phyloP scores from a whole-genome alignment of 2,329 filamentous ascomycete genomes.

The Ophiostoma triangulosporum region DNA sequence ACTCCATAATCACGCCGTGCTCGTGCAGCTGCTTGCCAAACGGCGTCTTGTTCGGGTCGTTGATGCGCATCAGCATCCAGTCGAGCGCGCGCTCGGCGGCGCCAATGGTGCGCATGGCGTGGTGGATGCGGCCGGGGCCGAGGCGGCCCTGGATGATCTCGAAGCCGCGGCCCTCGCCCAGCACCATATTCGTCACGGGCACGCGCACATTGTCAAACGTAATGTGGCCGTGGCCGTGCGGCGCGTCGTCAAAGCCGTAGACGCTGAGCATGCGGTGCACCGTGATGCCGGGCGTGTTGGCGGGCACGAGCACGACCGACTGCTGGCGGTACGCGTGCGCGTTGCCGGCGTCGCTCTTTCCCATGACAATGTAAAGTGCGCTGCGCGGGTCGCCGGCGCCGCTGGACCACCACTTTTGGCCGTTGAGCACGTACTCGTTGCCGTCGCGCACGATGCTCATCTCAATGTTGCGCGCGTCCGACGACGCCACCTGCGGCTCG shows the following conservation, averaged over 20 bases:
- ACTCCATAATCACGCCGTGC: conserved; percentile 90
- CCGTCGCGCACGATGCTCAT: conserved; percentile 72
- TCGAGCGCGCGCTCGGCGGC: conserved; percentile 83
- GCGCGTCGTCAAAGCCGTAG: conserved; percentile 96
- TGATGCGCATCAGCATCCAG: conserved; percentile 88
- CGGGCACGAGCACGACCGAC: conserved; percentile 81
- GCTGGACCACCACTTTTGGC: conserved; percentile 98
- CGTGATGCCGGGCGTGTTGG: conserved; percentile 70
- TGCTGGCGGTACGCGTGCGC: conserved; percentile 75
- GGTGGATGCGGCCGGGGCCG: conserved; percentile 91
- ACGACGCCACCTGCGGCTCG: conserved; percentile 75
- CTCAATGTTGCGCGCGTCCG: conserved; percentile 86
- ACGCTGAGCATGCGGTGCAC: conserved; percentile 88
- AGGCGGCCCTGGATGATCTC: conserved; percentile 97
- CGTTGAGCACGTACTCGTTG: conserved; percentile 81
- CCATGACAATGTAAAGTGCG: conserved; percentile 92
- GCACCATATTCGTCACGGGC: conserved; percentile 68
- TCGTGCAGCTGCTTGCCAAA: conserved; percentile 79
- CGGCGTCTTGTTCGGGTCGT: conserved; percentile 79
- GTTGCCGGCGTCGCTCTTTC: conserved; percentile 70
- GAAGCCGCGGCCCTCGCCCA: conserved; percentile 88
- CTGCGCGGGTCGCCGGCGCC: conserved; percentile 89
- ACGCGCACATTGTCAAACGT: conserved; percentile 83
- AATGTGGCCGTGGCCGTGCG: conserved; percentile 92
- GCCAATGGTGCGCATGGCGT: conserved; percentile 91